These are phyloP conservation scores for Microdochium trichocladiopsis DNA, from an alignment of 2,329 filamentous ascomycete species.

Conservation along the genomic window DNA sequence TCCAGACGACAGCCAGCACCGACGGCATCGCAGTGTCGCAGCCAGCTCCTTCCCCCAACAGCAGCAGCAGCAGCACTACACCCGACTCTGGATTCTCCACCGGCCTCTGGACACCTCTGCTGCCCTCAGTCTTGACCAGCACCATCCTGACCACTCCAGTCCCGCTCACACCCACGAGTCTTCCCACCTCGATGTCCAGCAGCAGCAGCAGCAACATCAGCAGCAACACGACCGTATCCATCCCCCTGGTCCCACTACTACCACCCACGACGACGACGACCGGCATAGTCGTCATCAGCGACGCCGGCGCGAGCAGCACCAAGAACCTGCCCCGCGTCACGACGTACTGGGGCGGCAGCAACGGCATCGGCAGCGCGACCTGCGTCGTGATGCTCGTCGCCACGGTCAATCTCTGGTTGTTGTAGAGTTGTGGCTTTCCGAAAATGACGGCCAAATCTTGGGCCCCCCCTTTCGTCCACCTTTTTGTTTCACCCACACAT, in stretches of 20 bases:
- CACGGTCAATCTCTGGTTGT: not conserved
- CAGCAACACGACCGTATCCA: not conserved
- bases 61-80: not conserved
- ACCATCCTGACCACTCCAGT: conserved; percentile 3
- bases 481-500: no score
- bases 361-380: conserved; percentile 1
- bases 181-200: not conserved
- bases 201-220: conserved; percentile 12
- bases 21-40: not conserved
- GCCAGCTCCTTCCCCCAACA: conserved; percentile 1
- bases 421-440: no score
- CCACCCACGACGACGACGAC: conserved; percentile 1
- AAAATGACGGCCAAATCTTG: no score
- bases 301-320: not conserved
- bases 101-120: not conserved
- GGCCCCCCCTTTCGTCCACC: no score
- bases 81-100: not conserved
- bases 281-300: not conserved
- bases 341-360: conserved; percentile 3
- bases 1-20: not conserved
- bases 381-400: conserved; percentile 6
- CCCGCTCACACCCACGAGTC: not conserved
- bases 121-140: conserved; percentile 1
- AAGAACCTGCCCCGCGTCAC: not conserved
- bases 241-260: not conserved